Evolutionary conservation across 495 filamentous ascomycete genomes (phyloP), one percentile per base, ranked within the genome.

Genomic region (Aspergillus ostianus): DNA sequence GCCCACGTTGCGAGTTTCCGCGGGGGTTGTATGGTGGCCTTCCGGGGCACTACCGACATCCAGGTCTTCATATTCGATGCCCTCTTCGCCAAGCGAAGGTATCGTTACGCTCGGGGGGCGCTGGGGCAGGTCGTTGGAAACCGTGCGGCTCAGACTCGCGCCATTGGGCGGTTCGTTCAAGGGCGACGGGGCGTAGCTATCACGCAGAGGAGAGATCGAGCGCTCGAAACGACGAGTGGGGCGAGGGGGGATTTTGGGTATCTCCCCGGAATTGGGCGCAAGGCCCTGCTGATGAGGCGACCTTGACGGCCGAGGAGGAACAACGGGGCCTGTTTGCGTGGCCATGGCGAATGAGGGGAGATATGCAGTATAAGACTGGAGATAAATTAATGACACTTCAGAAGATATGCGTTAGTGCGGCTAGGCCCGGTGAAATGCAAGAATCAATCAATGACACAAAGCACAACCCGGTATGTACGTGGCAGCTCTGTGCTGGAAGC

Each of bases 51-150:
- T 72, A 12, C 73, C 67, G 32, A 83, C 73, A 57, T 79, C 65
- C 53, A 91, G 70, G 56, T 81, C 84, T 21, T 84, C 90, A 72
- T 97, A 97, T 76, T 97, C 93, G 59, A 79, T 85, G 56, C 93
- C 93, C 74, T 97, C 93, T 71, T 96, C 87, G 30, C 93, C 93
- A 55, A 96, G 79, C 2, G 90, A 89, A 19, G 92, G 92, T 65
- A 96, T 85, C 30, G 86, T 84, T 51, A 93, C 87, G 67, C 90
- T 94, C 36, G 87, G 86, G 4, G 90, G 85, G 36, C 90, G 88
- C 15, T 61, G 69, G 13, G 84, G 84, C 47, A 81, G 58, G 20
- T 82, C 80, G 60, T 80, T 77, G 29, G 81, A 79, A 59, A 74
- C 71, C 49, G 78, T 76, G 27, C 77, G 77, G 63, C 63, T 68